Percentiles rank a stretch among this genome's conserved stretches.
These are phyloP conservation scores for Solanum megistacrolobum DNA, from an alignment of 257 asterid species.

Conservation along the genomic window DNA sequence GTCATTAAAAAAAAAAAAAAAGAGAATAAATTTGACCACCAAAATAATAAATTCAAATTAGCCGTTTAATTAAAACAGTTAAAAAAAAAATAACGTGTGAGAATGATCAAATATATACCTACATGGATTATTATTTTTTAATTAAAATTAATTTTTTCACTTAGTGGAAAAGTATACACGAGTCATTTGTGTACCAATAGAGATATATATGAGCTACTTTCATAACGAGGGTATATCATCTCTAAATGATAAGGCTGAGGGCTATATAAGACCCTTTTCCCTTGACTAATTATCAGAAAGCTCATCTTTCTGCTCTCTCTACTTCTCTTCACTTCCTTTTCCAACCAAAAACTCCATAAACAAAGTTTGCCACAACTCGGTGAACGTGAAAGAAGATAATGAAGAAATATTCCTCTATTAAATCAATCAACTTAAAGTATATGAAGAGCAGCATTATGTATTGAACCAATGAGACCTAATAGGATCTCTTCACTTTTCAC, in stretches of 20 bases:
- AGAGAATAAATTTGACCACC: neutral
- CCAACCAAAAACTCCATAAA: neutral
- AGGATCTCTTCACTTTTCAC: neutral
- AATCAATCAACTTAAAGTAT: neutral
- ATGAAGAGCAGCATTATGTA: neutral
- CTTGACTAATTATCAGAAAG: neutral
- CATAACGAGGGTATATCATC: neutral
- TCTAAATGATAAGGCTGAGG: neutral
- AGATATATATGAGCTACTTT: neutral
- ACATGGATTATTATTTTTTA: neutral
- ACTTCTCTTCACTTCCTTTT: neutral
- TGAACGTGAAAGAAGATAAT: neutral
- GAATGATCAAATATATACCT: neutral
- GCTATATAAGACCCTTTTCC: neutral
- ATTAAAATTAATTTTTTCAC: neutral
- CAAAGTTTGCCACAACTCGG: neutral
- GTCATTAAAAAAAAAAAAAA: no score
- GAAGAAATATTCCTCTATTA: neutral
- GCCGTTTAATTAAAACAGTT: neutral
- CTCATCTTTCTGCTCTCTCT: neutral
- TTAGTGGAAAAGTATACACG: neutral
- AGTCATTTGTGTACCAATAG: neutral
- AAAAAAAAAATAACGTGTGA: neutral
- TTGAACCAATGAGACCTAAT: neutral
- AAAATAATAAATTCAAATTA: neutral